A percentile compares a stretch with the other conserved stretches of the same genome.
Evolutionary conservation across 2,329 filamentous ascomycete genomes (phyloP).

Genomic region (Calcarisporium arbuscula): DNA sequence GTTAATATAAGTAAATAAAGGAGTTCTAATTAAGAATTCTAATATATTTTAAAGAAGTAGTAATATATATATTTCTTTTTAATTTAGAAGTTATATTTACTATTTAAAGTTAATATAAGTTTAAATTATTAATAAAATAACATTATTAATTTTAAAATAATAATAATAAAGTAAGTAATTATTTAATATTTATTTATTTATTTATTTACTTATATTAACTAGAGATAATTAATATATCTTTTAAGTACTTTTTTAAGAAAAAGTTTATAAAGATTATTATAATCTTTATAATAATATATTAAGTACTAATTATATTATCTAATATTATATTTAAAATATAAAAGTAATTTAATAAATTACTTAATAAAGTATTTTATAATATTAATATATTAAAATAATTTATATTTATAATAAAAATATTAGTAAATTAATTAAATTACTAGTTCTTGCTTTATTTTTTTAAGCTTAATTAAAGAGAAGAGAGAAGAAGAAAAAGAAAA

Average conservation of each 20-base stretch:
- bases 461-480: not conserved
- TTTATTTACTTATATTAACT: too few species aligned
- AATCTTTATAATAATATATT: not conserved
- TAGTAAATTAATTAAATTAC: not conserved
- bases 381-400: not conserved
- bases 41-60: conserved; percentile 3
- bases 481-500: not conserved
- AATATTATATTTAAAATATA: not conserved
- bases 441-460: conserved; percentile 2
- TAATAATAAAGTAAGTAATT: conserved; percentile 1
- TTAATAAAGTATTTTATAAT: conserved; percentile 5
- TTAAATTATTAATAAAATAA: conserved; percentile 2
- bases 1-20: conserved; percentile 1
- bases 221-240: not conserved
- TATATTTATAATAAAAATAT: conserved; percentile 4
- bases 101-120: conserved; percentile 5
- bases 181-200: conserved; percentile 1
- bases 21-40: not conserved
- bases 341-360: conserved; percentile 2
- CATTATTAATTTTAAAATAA: conserved; percentile 1
- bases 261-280: conserved; percentile 2
- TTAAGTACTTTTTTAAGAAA: conserved; percentile 1
- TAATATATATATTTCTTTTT: conserved; percentile 6
- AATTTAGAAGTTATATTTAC: conserved; percentile 2
- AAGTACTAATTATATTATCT: conserved; percentile 1